A percentile compares a stretch with the other conserved stretches of the same genome.
phyloP scores from a whole-genome alignment of 108 stramenopile genomes.

The Fragilariopsis cylindrus region DNA sequence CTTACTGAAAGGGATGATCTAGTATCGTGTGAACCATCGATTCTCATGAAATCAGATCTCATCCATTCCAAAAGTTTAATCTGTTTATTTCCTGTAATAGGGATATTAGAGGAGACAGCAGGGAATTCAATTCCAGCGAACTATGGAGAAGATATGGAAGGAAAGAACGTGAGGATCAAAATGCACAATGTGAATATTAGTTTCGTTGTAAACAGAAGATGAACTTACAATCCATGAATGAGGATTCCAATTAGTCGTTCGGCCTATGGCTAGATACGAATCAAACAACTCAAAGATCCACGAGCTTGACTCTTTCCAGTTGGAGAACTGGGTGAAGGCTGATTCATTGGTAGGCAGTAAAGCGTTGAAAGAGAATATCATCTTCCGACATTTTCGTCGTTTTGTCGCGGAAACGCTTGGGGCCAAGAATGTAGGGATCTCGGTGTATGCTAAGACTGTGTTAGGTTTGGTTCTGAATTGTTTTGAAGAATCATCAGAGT shows the following conservation, averaged over 20 bases:
- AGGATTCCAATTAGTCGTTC: constrained; percentile 32
- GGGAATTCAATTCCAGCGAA: constrained; percentile 31
- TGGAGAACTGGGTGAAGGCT: constrained; percentile 12
- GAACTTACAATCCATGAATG: constrained; percentile 40
- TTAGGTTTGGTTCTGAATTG: neutral
- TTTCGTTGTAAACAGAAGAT: neutral
- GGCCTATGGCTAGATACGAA: constrained; percentile 28
- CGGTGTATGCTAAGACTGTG: constrained; percentile 11
- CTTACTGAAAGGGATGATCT: neutral
- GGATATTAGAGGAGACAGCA: constrained; percentile 4
- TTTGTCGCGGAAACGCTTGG: neutral
- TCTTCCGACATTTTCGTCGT: constrained; percentile 16
- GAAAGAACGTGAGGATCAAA: neutral
- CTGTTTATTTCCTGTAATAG: neutral
- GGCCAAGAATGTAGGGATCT: constrained; percentile 9
- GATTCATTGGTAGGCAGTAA: constrained; percentile 7
- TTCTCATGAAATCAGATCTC: neutral
- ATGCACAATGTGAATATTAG: neutral
- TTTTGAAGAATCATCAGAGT: constrained; percentile 2
- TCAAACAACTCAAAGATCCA: constrained; percentile 35
- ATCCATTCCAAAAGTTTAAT: neutral
- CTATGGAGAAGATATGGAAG: neutral
- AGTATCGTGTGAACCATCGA: neutral
- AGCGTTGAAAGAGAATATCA: constrained; percentile 25
- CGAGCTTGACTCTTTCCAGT: constrained; percentile 13